phyloP scores from a whole-genome alignment of 169 alveolate genomes.

The Plasmodium ovale region DNA sequence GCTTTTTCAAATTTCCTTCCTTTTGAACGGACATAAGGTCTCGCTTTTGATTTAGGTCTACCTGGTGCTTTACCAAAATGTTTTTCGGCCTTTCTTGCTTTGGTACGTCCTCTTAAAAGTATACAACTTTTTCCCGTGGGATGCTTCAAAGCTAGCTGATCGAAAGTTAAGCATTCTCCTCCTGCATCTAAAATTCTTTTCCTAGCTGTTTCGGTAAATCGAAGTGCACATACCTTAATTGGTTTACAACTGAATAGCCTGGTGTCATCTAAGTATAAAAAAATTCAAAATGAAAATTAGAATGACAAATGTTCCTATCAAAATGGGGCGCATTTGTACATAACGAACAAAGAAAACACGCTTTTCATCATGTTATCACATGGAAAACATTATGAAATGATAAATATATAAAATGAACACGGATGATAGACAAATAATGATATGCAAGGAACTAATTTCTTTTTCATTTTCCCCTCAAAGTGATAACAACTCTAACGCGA shows the following conservation, averaged over 20 bases:
- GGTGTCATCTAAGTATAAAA: constrained; percentile 87
- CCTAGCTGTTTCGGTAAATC: constrained; percentile 98
- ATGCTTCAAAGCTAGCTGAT: constrained; percentile 93
- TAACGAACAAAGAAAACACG: background rate
- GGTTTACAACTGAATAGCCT: constrained; percentile 90
- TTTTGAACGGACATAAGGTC: constrained; percentile 93
- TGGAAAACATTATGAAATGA: background rate
- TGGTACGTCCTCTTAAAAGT: constrained; percentile 96
- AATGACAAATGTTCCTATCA: background rate
- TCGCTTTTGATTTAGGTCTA: constrained; percentile 91
- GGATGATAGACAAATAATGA: background rate
- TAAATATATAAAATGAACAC: background rate
- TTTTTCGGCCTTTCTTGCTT: constrained; percentile 95
- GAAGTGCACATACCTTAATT: constrained; percentile 96
- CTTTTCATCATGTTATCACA: background rate
- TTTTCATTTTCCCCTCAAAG: no score
- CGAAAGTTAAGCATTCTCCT: constrained; percentile 98
- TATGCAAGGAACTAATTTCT: no score
- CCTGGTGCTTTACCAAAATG: constrained; percentile 98
- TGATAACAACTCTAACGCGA: background rate
- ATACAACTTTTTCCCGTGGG: constrained; percentile 95
- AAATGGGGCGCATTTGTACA: background rate
- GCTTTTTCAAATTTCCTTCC: constrained; percentile 96
- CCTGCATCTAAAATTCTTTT: constrained; percentile 95
- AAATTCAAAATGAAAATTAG: background rate